phyloP scores from a whole-genome alignment of 2,329 filamentous ascomycete genomes.

The Fusarium praegraminearum region DNA sequence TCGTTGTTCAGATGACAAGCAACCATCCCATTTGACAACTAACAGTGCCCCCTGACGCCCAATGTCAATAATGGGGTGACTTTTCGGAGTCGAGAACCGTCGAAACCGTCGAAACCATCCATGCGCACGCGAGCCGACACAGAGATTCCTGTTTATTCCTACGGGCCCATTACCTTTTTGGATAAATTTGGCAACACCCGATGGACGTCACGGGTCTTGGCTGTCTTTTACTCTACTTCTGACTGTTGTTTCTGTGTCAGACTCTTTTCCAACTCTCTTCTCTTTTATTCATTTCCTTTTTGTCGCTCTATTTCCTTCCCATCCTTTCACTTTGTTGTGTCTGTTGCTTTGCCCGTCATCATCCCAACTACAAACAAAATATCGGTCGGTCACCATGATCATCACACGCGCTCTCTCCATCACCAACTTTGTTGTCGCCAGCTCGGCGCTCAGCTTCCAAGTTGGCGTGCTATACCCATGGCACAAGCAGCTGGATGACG shows the following conservation, averaged over 20 bases:
- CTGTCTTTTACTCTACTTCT: constrained; percentile 13
- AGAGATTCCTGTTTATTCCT: constrained; percentile 35
- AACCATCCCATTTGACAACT: constrained; percentile 16
- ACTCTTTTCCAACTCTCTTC: constrained; percentile 9
- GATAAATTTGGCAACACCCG: constrained; percentile 35
- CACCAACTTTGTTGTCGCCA: constrained; percentile 71
- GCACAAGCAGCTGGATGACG: constrained; percentile 73
- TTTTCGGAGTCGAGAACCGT: constrained; percentile 36
- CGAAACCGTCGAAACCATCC: constrained; percentile 30
- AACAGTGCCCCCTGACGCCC: constrained; percentile 23
- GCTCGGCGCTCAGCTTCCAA: constrained; percentile 74
- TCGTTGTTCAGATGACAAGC: constrained; percentile 23
- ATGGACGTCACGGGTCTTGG: constrained; percentile 32
- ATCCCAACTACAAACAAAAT: constrained; percentile 1
- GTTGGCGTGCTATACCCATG: constrained; percentile 78
- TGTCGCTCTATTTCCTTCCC: constrained; percentile 4
- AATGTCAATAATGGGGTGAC: constrained; percentile 24
- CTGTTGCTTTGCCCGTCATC: constrained; percentile 10
- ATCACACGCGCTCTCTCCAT: constrained; percentile 47
- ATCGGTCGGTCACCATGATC: constrained; percentile 35
- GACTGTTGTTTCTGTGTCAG: not conserved
- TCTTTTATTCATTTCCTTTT: constrained; percentile 9
- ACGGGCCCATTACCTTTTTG: constrained; percentile 38
- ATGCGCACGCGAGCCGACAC: constrained; percentile 21
- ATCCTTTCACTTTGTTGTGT: constrained; percentile 21